Base-by-base conservation (phyloP, 1,284 basidiomycete genomes). In the Vanrija pseudolonga region DNA sequence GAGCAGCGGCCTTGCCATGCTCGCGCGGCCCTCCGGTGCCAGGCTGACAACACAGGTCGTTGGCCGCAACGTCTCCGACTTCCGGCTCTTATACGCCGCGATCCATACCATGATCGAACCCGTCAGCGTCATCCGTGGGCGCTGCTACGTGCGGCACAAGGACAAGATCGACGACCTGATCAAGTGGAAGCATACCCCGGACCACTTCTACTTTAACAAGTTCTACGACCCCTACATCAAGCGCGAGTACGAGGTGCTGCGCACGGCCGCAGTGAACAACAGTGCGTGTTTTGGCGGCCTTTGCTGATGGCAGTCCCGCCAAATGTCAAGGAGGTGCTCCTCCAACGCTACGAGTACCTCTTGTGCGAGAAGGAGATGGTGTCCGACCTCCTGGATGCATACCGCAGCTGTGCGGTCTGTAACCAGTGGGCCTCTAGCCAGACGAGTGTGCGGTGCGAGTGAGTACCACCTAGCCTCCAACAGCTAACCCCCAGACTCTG, bases 221-320 rank as follows among this genome's bases (percentile, higher is more conserved):
- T 82, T 95, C 54, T 97, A 93, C 74, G 95, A 98, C 78, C 90
- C 94, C 44, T 98, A 97, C 78, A 90, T 97, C 76, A 94, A 96
- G 79, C 90, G 92, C 74, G 95, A 96, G 77, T 97, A 95, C 77
- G 96, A 98, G 75, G 88, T 98, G 63, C 86, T 98, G 55, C 86
- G 89, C 51, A 85, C 90, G 23, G 84, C 84, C 45, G 88, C 88
- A 67, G 85, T 96, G 55, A 84, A 87, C 64, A 98, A 98, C 75
- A 81, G 92, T 96, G 72, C 67, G 90, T 83, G 3, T 17, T 26
- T 11, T 26, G 20, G 18, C 44, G 9, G n/a, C n/a, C n/a, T n/a
- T n/a, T 48, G 20, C 44, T 28, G 19, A 49, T 19, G 5, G 17
- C 70, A 94, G 90, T 94, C 40, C 91, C 91, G 32, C 82, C 83